phyloP scores from a whole-genome alignment of 768 basidiomycete species.

The Russula olivacea region DNA sequence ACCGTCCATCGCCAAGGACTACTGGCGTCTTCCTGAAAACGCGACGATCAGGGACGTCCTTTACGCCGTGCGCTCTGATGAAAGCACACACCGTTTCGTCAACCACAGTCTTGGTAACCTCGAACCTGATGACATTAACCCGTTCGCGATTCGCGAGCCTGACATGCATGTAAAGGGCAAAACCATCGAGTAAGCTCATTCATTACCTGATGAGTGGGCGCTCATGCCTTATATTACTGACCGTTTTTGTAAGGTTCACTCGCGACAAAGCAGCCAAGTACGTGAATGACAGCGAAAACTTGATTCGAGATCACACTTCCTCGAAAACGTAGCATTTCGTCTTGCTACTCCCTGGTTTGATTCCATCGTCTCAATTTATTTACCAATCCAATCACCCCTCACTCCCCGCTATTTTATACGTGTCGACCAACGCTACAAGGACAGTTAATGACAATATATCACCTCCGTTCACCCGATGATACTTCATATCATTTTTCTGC shows the following conservation, averaged over 20 bases:
- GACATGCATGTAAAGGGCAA: conserved; percentile 79
- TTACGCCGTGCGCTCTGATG: conserved; percentile 89
- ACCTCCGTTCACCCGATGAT: conserved; percentile 5
- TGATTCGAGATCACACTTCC: conserved; percentile 10
- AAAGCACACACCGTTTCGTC: conserved; percentile 89
- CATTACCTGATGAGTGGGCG: background rate
- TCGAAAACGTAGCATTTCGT: background rate
- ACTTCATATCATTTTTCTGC: background rate
- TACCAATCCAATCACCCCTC: background rate
- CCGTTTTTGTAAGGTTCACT: conserved; percentile 12
- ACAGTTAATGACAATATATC: background rate
- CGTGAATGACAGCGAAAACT: conserved; percentile 14
- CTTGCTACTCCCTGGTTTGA: background rate
- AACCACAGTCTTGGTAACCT: conserved; percentile 95
- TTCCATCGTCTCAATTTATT: background rate
- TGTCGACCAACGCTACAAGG: background rate
- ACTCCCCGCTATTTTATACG: background rate
- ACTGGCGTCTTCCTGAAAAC: conserved; percentile 73
- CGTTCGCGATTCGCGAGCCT: conserved; percentile 84
- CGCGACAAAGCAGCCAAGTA: conserved; percentile 17
- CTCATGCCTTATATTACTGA: conserved; percentile 12
- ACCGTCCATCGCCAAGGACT: conserved; percentile 89
- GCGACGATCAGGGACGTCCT: conserved; percentile 85
- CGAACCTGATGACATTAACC: conserved; percentile 74
- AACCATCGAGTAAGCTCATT: conserved; percentile 49